Evolutionary conservation across 805 yeast species (phyloP).

Genomic region (Alloascoidea africana): DNA sequence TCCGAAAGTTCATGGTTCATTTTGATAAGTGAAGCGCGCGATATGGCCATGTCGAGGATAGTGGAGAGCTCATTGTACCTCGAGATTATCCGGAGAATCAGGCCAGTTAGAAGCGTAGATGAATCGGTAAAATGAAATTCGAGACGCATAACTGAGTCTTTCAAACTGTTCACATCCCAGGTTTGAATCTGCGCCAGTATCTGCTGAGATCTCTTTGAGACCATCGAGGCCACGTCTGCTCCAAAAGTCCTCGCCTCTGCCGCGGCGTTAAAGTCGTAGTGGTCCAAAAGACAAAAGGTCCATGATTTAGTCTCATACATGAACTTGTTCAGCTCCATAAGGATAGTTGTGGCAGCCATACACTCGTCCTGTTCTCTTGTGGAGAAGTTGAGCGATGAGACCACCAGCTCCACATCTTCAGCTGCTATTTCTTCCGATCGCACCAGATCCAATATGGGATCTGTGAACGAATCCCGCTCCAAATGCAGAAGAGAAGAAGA

Average conservation of each 20-base stretch:
- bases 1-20: conserved; percentile 15
- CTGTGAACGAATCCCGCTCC: no score
- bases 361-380: conserved; percentile 9
- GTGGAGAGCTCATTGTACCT: conserved; percentile 13
- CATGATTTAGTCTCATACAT: conserved; percentile 15
- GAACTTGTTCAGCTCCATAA: conserved; percentile 9
- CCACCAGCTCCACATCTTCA: conserved; percentile 6
- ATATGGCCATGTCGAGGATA: conserved; percentile 14
- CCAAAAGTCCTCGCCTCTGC: conserved; percentile 10
- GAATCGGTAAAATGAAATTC: conserved; percentile 12
- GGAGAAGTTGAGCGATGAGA: conserved; percentile 7
- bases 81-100: conserved; percentile 15
- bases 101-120: conserved; percentile 13
- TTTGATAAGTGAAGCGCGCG: conserved; percentile 14
- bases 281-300: conserved; percentile 12
- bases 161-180: conserved; percentile 14
- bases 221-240: conserved; percentile 13
- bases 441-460: conserved; percentile 9
- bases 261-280: conserved; percentile 13
- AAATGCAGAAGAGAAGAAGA: no score
- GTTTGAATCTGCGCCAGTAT: conserved; percentile 10
- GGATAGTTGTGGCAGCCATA: conserved; percentile 10
- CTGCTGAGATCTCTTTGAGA: conserved; percentile 10
- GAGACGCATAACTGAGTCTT: conserved; percentile 11
- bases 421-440: conserved; percentile 4